phyloP scores from a whole-genome alignment of 371 early-diverging fungal species.

The Coemansia sp. region DNA sequence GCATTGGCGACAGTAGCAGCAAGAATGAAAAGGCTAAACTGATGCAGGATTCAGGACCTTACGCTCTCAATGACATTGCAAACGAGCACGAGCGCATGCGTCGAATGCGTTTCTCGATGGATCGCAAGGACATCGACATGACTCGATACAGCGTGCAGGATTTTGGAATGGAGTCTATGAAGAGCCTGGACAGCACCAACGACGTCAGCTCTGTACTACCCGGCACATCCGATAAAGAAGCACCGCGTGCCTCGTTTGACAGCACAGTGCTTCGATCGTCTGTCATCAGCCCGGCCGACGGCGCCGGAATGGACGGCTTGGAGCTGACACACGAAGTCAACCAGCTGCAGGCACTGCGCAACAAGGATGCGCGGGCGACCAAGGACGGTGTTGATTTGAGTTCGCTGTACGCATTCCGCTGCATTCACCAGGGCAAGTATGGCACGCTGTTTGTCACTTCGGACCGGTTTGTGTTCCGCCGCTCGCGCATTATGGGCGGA shows the following conservation, averaged over 20 bases:
- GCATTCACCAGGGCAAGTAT: slow-evolving; percentile 47
- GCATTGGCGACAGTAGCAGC: neutral
- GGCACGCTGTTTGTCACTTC: slow-evolving; percentile 48
- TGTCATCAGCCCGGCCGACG: slow-evolving; percentile 3
- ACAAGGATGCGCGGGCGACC: slow-evolving; percentile 36
- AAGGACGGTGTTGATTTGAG: slow-evolving; percentile 23
- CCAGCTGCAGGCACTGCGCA: slow-evolving; percentile 29
- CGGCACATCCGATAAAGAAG: neutral
- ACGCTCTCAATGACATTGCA: neutral
- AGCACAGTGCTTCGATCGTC: slow-evolving; percentile 5
- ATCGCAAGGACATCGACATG: neutral
- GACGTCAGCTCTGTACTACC: neutral
- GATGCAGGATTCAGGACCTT: neutral
- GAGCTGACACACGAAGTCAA: slow-evolving; percentile 44
- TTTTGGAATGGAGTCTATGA: neutral
- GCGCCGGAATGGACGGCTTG: slow-evolving; percentile 11
- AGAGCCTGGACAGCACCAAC: neutral
- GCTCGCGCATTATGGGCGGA: slow-evolving; percentile 49
- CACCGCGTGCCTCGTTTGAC: slow-evolving; percentile 1
- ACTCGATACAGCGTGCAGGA: neutral
- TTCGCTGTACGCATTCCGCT: slow-evolving; percentile 47
- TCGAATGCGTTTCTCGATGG: slow-evolving; percentile 5
- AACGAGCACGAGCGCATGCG: slow-evolving; percentile 16
- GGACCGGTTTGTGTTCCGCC: slow-evolving; percentile 40
- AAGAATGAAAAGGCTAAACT: neutral